These are phyloP conservation scores for Colletotrichum sp. DNA, from an alignment of 2,329 filamentous ascomycete genomes.

Conservation along the genomic window DNA sequence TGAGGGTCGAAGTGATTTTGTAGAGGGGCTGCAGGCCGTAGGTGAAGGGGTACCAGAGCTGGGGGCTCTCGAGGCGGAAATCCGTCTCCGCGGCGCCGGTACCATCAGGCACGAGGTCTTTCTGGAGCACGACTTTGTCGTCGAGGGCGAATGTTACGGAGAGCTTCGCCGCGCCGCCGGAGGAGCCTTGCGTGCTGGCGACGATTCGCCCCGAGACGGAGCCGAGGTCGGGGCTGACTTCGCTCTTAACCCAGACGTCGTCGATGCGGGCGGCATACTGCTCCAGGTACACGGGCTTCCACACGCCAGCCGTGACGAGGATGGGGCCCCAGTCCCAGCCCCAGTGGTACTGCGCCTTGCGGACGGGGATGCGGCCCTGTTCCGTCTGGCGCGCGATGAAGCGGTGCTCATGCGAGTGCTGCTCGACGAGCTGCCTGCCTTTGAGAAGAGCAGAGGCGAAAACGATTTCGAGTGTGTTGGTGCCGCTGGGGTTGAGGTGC, in stretches of 20 bases:
- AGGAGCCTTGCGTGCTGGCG: slow-evolving; percentile 39
- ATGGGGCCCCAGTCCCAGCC: slow-evolving; percentile 76
- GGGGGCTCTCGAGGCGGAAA: neutral
- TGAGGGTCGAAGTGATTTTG: slow-evolving; percentile 4
- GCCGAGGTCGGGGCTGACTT: slow-evolving; percentile 40
- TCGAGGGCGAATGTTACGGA: slow-evolving; percentile 29
- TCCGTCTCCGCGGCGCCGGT: neutral
- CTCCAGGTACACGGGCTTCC: slow-evolving; percentile 71
- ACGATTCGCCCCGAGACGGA: slow-evolving; percentile 39
- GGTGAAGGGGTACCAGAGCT: slow-evolving; percentile 23
- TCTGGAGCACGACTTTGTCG: slow-evolving; percentile 19
- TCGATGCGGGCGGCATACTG: slow-evolving; percentile 63
- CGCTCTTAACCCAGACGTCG: slow-evolving; percentile 56
- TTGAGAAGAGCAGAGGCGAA: slow-evolving; percentile 62
- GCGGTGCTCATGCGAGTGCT: slow-evolving; percentile 57
- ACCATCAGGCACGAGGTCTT: neutral
- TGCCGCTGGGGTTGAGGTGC: slow-evolving; percentile 36
- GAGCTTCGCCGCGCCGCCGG: slow-evolving; percentile 22
- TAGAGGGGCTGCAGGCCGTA: slow-evolving; percentile 19
- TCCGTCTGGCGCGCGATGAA: slow-evolving; percentile 58
- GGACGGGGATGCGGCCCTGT: slow-evolving; percentile 33
- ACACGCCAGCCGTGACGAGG: slow-evolving; percentile 67
- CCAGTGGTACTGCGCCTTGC: slow-evolving; percentile 76
- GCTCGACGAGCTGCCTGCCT: slow-evolving; percentile 55
- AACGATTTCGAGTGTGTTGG: slow-evolving; percentile 58